Percentiles rank a stretch among this genome's conserved stretches.
These are phyloP conservation scores for Viridothelium virens DNA, from an alignment of 495 filamentous ascomycete genomes.

Conservation along the genomic window DNA sequence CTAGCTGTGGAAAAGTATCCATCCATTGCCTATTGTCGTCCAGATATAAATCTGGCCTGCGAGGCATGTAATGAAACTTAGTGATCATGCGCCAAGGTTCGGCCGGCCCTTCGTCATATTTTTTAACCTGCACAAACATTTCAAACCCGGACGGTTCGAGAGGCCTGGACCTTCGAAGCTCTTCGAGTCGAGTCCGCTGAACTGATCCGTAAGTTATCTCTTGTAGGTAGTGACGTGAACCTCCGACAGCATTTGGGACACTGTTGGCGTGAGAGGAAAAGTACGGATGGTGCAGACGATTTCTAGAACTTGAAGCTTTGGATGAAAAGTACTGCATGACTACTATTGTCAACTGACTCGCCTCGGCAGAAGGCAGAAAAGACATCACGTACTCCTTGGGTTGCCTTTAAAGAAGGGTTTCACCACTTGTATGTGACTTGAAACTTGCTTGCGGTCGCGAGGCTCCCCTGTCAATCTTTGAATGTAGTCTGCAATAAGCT, in stretches of 20 bases:
- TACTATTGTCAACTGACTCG: not conserved
- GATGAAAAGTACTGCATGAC: constrained; percentile 14
- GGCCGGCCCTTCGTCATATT: constrained; percentile 8
- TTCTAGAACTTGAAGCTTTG: constrained; percentile 15
- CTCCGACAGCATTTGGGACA: not conserved
- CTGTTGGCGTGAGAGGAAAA: not conserved
- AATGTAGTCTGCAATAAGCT: constrained; percentile 81
- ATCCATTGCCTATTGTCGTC: constrained; percentile 22
- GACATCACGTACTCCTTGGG: constrained; percentile 41
- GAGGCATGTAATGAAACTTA: constrained; percentile 23
- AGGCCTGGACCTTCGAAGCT: constrained; percentile 7
- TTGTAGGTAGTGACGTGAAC: not conserved
- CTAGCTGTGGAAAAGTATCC: constrained; percentile 29
- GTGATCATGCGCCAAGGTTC: constrained; percentile 23
- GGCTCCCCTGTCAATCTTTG: constrained; percentile 56
- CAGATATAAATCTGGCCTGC: constrained; percentile 18
- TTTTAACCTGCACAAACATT: constrained; percentile 30
- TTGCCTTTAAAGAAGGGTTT: constrained; percentile 67
- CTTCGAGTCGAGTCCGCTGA: constrained; percentile 13
- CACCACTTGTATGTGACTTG: constrained; percentile 94
- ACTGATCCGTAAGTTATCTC: not conserved
- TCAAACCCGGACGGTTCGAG: constrained; percentile 29
- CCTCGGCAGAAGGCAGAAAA: constrained; percentile 7
- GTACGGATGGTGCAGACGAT: not conserved
- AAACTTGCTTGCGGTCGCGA: constrained; percentile 79